Evolutionary conservation across 108 stramenopile species (phyloP).

Genomic region (Conticribra weissflogii): DNA sequence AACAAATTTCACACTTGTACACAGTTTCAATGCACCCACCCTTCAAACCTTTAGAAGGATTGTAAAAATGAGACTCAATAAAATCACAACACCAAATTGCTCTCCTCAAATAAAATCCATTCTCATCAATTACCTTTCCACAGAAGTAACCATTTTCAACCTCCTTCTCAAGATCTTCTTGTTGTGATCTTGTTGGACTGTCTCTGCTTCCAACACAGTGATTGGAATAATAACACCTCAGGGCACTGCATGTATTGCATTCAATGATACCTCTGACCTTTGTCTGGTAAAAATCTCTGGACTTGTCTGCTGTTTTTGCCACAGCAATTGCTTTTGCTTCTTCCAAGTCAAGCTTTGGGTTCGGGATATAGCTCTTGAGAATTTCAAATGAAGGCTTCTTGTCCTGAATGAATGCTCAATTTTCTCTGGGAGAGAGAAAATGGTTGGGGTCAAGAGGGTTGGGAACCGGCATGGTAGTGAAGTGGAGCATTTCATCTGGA

Average conservation of each 20-base stretch:
- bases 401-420: neutral
- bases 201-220: neutral
- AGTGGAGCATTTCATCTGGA: neutral
- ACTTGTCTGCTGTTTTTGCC: neutral
- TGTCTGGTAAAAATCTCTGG: neutral
- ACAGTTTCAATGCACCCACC: neutral
- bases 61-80: neutral
- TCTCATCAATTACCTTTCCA: neutral
- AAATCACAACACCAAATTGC: neutral
- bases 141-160: conserved; percentile 4
- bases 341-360: neutral
- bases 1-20: neutral
- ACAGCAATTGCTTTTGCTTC: neutral
- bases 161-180: neutral
- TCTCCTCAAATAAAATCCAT: neutral
- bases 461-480: neutral
- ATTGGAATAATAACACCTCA: neutral
- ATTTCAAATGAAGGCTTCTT: neutral
- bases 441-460: neutral
- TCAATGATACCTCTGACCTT: neutral
- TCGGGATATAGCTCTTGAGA: neutral
- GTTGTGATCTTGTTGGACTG: neutral
- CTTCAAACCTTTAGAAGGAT: neutral
- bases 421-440: neutral
- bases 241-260: neutral